phyloP scores from a whole-genome alignment of 1,284 basidiomycete species.

The Sporisorium graminicola region DNA sequence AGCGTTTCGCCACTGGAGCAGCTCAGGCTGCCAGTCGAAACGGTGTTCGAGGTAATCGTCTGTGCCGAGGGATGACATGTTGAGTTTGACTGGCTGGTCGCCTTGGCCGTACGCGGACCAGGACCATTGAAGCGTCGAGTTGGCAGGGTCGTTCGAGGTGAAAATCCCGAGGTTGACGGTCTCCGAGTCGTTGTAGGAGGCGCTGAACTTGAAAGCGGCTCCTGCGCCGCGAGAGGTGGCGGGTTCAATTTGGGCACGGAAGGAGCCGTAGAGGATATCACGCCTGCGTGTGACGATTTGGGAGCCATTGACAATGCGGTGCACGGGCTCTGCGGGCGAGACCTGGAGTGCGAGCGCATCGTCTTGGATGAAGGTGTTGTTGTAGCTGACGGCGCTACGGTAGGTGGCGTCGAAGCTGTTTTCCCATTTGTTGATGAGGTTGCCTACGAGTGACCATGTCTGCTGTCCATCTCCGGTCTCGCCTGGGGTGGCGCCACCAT shows the following conservation, averaged over 20 bases:
- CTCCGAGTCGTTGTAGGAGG: conserved; percentile 54
- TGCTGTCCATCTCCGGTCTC: conserved; percentile 54
- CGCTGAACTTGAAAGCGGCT: conserved; percentile 52
- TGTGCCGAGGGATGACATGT: conserved; percentile 49
- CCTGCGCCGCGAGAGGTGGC: conserved; percentile 38
- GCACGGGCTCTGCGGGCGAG: conserved; percentile 34
- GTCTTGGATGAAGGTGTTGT: conserved; percentile 55
- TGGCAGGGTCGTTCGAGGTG: conserved; percentile 40
- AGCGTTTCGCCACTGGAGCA: conserved; percentile 54
- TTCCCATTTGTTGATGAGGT: conserved; percentile 59
- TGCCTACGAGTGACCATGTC: conserved; percentile 53
- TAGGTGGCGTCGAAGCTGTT: conserved; percentile 55
- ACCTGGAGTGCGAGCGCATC: conserved; percentile 52
- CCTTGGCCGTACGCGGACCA: conserved; percentile 49
- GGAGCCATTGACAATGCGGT: conserved; percentile 58
- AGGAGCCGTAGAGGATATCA: conserved; percentile 63
- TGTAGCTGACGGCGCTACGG: conserved; percentile 52
- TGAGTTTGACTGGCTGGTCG: conserved; percentile 42
- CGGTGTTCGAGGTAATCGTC: conserved; percentile 55
- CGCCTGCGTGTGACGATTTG: conserved; percentile 56
- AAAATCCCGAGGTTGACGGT: conserved; percentile 49
- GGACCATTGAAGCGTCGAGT: conserved; percentile 54
- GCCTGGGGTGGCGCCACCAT: conserved; percentile 39
- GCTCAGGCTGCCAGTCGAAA: conserved; percentile 58
- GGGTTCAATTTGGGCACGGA: conserved; percentile 55